Evolutionary conservation across 768 basidiomycete species (phyloP).

Genomic region (Termitomyces sp.): DNA sequence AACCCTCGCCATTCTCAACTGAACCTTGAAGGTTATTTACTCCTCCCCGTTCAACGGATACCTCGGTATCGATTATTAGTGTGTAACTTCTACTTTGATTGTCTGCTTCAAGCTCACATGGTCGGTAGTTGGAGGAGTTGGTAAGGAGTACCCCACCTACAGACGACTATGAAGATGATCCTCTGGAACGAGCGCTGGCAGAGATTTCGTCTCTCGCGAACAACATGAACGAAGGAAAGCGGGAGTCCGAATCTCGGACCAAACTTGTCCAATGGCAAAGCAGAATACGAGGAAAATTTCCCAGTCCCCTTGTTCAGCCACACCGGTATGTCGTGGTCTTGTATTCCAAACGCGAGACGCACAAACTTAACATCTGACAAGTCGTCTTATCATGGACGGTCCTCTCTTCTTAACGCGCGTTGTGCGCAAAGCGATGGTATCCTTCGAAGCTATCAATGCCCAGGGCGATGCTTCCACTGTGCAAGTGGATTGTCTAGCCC

Average conservation of each 20-base stretch:
- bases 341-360: background rate
- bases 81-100: conserved; percentile 22
- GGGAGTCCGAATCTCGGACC: conserved; percentile 87
- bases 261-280: conserved; percentile 90
- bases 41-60: conserved; percentile 93
- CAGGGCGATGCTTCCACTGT: conserved; percentile 76
- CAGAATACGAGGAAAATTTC: conserved; percentile 86
- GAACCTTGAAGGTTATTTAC: conserved; percentile 87
- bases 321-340: conserved; percentile 60
- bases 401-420: conserved; percentile 80
- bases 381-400: conserved; percentile 93
- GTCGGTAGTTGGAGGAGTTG: conserved; percentile 73
- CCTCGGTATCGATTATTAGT: conserved; percentile 95
- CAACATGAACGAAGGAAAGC: conserved; percentile 98
- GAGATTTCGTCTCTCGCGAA: conserved; percentile 88
- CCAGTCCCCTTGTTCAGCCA: conserved; percentile 96
- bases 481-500: conserved; percentile 86
- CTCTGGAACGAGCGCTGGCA: conserved; percentile 76
- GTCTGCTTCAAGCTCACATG: background rate
- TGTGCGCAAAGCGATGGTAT: conserved; percentile 76
- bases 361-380: conserved; percentile 21
- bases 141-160: conserved; percentile 78
- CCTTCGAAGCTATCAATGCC: conserved; percentile 74
- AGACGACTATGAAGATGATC: conserved; percentile 70
- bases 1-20: conserved; percentile 91